Evolutionary conservation across 2,329 filamentous ascomycete species (phyloP), one percentile per base, ranked within the genome.

Genomic region (Passalora sequoiae): DNA sequence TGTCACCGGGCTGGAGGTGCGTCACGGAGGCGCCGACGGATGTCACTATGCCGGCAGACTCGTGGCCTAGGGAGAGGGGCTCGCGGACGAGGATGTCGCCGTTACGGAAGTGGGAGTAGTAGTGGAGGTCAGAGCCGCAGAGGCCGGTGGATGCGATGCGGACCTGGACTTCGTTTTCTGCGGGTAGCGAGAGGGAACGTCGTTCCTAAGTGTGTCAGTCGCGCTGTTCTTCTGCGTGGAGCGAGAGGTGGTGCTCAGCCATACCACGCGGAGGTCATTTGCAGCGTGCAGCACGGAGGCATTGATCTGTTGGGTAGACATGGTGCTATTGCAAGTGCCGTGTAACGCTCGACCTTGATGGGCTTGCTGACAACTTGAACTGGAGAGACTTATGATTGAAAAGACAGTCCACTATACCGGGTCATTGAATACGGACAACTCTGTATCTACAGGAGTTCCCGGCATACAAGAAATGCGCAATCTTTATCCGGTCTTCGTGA

Each of bases 101-200:
- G 67, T 94, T 94, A 61, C 84, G 81, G 60, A 86, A 87, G 66
- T 94, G 84, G 51, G 78, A 73, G 77, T 87, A 94, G 80, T 94
- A 95, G 74, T 95, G 83, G 4, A 83, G 73, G 63, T 86, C 82
- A 38, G 77, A 82, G 60, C 82, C 82, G 64, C 82, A 86, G 59
- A 86, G 78, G 20, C 81, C 81, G 4, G 82, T 86, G 53, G 77
- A 74, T 49, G 75, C 76, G 50, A 86, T 73, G 50, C 75, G 72
- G 50, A 86, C 66, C 66, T 85, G 77, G 40, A 86, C 73, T 61
- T 85, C 80, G 50, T 66, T 62, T 20, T 68, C 60, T 29, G 61
- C 58, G 10, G 77, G 78, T 10, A 69, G 54, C 21, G 68, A 53
- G 33, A 77, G 62, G 7, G 63, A 56, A 50, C 76, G 72, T 37